These are phyloP conservation scores for Rosa persica DNA, from an alignment of 306 rosid species.

Conservation along the genomic window DNA sequence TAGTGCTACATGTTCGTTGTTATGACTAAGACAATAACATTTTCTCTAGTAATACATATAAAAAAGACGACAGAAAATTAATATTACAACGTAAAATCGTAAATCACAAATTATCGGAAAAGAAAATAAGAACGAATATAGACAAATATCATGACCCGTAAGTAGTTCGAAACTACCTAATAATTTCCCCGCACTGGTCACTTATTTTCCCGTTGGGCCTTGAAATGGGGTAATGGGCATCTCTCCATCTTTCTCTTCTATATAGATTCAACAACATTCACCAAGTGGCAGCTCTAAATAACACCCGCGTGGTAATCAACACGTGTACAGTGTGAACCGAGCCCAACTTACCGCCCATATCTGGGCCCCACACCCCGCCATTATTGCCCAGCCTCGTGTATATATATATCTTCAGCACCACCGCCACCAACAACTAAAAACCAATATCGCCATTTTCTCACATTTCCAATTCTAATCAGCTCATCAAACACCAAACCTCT, in stretches of 20 bases:
- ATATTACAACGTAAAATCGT: too few species aligned
- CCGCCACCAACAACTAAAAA: too few species aligned
- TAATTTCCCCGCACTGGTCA: too few species aligned
- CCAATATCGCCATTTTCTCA: not conserved
- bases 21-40: too few species aligned
- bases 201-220: not conserved
- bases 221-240: not conserved
- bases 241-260: not conserved
- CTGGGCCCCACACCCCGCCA: slow-evolving; percentile 17
- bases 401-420: not conserved
- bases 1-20: too few species aligned
- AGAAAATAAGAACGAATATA: too few species aligned
- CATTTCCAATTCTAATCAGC: not conserved
- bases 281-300: not conserved
- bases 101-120: too few species aligned
- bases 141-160: too few species aligned
- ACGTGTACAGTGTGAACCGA: slow-evolving; percentile 17
- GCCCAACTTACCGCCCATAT: not conserved
- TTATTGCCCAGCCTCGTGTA: not conserved
- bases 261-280: not conserved
- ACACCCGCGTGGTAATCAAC: slow-evolving; percentile 13
- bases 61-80: too few species aligned
- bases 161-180: too few species aligned
- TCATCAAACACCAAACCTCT: not conserved
- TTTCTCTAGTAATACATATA: too few species aligned